Evolutionary conservation across 805 yeast species (phyloP).

Genomic region (Kodamaea lidongshanica): DNA sequence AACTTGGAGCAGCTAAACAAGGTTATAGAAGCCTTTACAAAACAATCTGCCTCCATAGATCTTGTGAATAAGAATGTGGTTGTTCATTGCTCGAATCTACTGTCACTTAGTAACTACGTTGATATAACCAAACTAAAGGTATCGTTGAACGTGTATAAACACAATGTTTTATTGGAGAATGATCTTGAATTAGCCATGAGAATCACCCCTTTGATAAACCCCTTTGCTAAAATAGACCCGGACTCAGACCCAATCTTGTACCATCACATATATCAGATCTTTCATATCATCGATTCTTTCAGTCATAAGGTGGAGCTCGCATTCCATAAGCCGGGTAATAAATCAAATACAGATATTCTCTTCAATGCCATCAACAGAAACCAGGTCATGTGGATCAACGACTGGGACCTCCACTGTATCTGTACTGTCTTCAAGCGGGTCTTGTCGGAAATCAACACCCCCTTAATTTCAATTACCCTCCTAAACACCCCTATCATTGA

Average conservation of each 20-base stretch:
- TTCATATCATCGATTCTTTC: conserved; percentile 42
- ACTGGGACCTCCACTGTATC: conserved; percentile 52
- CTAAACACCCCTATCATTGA: conserved; percentile 51
- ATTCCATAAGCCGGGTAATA: conserved; percentile 54
- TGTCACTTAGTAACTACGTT: conserved; percentile 52
- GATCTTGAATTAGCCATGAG: conserved; percentile 14
- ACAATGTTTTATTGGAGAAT: conserved; percentile 52
- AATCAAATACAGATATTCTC: conserved; percentile 38
- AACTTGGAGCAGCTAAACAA: conserved; percentile 22
- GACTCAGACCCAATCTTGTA: conserved; percentile 17
- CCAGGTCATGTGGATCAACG: conserved; percentile 48
- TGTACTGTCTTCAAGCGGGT: conserved; percentile 41
- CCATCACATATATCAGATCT: conserved; percentile 46
- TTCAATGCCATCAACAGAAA: conserved; percentile 47
- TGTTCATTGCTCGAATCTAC: conserved; percentile 42
- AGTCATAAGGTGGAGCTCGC: conserved; percentile 40
- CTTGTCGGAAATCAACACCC: conserved; percentile 46
- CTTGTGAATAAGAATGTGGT: conserved; percentile 15
- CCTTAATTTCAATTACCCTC: conserved; percentile 46
- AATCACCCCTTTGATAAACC: conserved; percentile 17
- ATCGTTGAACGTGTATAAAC: conserved; percentile 66
- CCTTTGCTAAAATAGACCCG: conserved; percentile 15
- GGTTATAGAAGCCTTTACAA: conserved; percentile 21
- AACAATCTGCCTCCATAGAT: conserved; percentile 8
- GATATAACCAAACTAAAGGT: conserved; percentile 76